Conservation (phyloP, 768 basidiomycete species). For the Lentinula sp. region DNA sequence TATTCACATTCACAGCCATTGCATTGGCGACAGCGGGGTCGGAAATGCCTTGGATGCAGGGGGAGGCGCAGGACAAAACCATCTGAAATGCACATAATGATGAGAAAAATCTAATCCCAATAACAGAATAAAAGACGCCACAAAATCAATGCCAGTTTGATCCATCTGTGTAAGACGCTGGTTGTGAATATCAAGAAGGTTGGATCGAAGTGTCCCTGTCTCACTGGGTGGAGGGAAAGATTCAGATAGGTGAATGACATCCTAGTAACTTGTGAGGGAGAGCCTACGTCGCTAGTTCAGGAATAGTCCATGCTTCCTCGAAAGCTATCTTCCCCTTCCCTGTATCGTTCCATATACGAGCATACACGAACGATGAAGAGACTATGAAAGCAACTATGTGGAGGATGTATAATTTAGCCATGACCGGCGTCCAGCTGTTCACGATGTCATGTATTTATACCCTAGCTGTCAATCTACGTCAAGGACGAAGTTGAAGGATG, state of each 20-base stretch:
- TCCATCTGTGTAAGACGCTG: constrained; percentile 7
- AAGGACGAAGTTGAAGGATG: no score
- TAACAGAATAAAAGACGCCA: not conserved
- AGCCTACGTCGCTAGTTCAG: not conserved
- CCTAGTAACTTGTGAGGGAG: not conserved
- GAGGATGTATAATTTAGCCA: not conserved
- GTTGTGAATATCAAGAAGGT: constrained; percentile 6
- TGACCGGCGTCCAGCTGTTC: not conserved
- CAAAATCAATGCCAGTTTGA: constrained; percentile 3
- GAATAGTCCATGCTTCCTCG: constrained; percentile 5
- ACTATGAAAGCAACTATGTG: not conserved
- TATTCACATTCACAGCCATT: constrained; percentile 28
- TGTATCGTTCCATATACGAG: constrained; percentile 6
- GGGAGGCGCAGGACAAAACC: constrained; percentile 5
- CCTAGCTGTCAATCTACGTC: not conserved
- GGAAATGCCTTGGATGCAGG: constrained; percentile 15
- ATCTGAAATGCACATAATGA: not conserved
- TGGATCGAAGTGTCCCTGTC: not conserved
- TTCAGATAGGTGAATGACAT: no score
- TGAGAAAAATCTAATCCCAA: not conserved
- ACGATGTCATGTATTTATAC: not conserved
- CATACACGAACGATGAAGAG: not conserved
- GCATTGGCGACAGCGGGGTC: constrained; percentile 6
- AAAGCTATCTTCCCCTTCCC: not conserved
- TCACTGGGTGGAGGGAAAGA: not conserved